Base-by-base conservation (phyloP, 345 rosid species). In the Salix viminalis region DNA sequence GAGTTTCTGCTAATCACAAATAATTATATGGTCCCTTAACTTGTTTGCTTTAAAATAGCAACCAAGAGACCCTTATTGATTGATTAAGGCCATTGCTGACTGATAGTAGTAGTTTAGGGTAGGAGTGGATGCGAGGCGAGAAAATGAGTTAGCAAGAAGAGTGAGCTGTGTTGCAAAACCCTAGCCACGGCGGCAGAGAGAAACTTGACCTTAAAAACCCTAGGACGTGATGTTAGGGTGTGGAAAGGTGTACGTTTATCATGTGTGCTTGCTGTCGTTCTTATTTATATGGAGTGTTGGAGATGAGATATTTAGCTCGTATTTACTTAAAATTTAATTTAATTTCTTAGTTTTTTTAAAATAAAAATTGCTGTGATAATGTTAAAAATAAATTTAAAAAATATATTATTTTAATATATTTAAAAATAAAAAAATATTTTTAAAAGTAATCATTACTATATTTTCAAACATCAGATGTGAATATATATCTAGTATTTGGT, bases 151-250 rank as follows among this genome's bases (percentile, higher is more conserved):
- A 28, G 34, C 39, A 30, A 5, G 65, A 69, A 18, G 11, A 5
- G 67, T 21, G 23, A 15, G 82, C 36, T 30, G 56, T 14, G 44
- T 5, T 7, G 23, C 79, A 74, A 86, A 87, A 90, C 83, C 88
- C 91, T 86, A 88, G 76, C 82, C 80, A 76, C 50, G 80, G 90
- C 90, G 91, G 90, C 91, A 83, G 89, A 75, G 75, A 67, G 19
- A 52, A 77, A 66, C 85, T 75, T 79, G 67, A 84, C 86, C 14
- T 83, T 86, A 83, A 82, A 86, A 85, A 81, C 86, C 91, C 89
- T 80, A 80, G 80, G 1, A 41, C 18, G 67, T 1, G 21, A 37
- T 71, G 67, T 73, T 82, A 62, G 0, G 9, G 56, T 85, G 65
- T 79, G 80, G 67, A 8, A 15, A 37, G 66, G 73, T 61, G 48